Percentiles rank a stretch among this genome's conserved stretches.
phyloP scores from a whole-genome alignment of 768 basidiomycete genomes.

The Leccinum truebloodii region DNA sequence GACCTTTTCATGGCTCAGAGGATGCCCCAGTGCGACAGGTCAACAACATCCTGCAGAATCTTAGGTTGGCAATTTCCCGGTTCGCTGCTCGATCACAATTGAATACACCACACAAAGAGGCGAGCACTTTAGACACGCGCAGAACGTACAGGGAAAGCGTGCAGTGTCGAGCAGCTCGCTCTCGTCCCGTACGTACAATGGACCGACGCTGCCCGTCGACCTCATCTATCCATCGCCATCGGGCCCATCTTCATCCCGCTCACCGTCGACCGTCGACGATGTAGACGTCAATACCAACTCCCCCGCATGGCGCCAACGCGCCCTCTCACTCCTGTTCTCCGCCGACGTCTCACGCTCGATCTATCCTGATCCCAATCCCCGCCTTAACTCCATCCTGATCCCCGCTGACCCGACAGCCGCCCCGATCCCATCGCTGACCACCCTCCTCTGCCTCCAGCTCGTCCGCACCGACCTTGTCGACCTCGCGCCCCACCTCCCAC shows the following conservation, averaged over 20 bases:
- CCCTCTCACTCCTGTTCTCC: slow-evolving; percentile 53
- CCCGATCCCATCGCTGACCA: slow-evolving; percentile 51
- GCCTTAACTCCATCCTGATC: slow-evolving; percentile 16
- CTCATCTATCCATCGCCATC: slow-evolving; percentile 36
- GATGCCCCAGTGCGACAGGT: slow-evolving; percentile 26
- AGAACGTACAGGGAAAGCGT: slow-evolving; percentile 46
- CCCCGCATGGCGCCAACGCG: slow-evolving; percentile 51
- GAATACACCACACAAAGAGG: slow-evolving; percentile 43
- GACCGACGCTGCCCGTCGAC: slow-evolving; percentile 47
- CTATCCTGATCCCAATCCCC: slow-evolving; percentile 12
- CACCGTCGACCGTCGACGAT: slow-evolving; percentile 9
- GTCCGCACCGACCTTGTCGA: slow-evolving; percentile 49
- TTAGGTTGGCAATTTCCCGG: slow-evolving; percentile 22
- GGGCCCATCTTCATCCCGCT: slow-evolving; percentile 7
- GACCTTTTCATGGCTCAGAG: slow-evolving; percentile 12
- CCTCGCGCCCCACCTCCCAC: slow-evolving; percentile 52
- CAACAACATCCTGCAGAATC: slow-evolving; percentile 29
- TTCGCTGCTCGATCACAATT: neutral
- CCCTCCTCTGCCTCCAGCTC: slow-evolving; percentile 56
- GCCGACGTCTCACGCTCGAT: slow-evolving; percentile 4
- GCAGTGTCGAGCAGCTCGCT: slow-evolving; percentile 18
- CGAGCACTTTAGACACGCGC: slow-evolving; percentile 67
- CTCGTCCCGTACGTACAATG: slow-evolving; percentile 34
- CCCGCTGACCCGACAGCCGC: neutral
- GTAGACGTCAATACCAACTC: slow-evolving; percentile 22